Conservation (phyloP, 495 filamentous ascomycete genomes). For the Terfezia claveryi region DNA sequence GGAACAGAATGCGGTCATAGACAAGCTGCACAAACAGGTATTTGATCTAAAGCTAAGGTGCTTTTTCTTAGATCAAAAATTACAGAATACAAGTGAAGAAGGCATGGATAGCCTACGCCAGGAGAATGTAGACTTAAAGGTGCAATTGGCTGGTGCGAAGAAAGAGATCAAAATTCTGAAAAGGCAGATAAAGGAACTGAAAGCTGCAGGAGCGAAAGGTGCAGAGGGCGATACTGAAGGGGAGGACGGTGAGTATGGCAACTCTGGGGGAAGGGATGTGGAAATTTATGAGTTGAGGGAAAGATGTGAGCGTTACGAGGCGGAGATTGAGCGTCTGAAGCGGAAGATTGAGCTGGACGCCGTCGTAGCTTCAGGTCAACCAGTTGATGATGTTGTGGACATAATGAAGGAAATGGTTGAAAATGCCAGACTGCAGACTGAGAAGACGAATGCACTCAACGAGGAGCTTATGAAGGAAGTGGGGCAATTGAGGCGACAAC, state of each 20-base stretch:
- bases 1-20: slow-evolving; percentile 91
- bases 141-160: slow-evolving; percentile 62
- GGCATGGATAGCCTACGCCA: slow-evolving; percentile 92
- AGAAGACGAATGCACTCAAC: slow-evolving; percentile 78
- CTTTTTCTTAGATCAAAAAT: slow-evolving; percentile 79
- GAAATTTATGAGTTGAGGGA: slow-evolving; percentile 69
- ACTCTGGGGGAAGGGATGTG: slow-evolving; percentile 41
- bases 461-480: slow-evolving; percentile 67
- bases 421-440: slow-evolving; percentile 68
- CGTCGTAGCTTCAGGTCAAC: neutral
- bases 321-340: slow-evolving; percentile 57
- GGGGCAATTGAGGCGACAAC: slow-evolving; percentile 28
- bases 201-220: slow-evolving; percentile 60
- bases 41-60: slow-evolving; percentile 96
- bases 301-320: slow-evolving; percentile 56
- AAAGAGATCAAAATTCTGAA: slow-evolving; percentile 69
- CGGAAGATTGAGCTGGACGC: slow-evolving; percentile 32
- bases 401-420: slow-evolving; percentile 53
- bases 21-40: slow-evolving; percentile 83
- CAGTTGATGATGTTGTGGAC: slow-evolving; percentile 5
- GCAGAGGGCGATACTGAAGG: slow-evolving; percentile 39
- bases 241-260: slow-evolving; percentile 29
- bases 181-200: slow-evolving; percentile 57
- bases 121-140: slow-evolving; percentile 89
- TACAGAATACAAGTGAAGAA: slow-evolving; percentile 86